Evolutionary conservation across 2,329 filamentous ascomycete genomes (phyloP), one percentile per base, ranked within the genome.

Genomic region (Pezicula neosporulosa): DNA sequence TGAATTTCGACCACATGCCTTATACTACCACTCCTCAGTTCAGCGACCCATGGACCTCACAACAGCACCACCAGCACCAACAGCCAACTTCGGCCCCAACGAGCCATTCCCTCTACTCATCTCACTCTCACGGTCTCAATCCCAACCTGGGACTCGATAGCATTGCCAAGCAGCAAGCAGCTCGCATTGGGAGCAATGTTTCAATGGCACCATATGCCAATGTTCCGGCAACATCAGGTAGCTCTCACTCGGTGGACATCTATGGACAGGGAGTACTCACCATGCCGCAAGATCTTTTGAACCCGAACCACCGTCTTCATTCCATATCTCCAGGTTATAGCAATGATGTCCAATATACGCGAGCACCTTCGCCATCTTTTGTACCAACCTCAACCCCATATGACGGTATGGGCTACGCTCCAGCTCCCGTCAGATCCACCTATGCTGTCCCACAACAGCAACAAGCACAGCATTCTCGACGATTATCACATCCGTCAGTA

Each of bases 401-500:
- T 69, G 88, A 92, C 58, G 77, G 85, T 51, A 76, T 94, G 66
- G 87, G 86, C 55, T 95, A 94, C 66, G 82, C 85, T 39, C 78
- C 84, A 12, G 81, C 83, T 15, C 78, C 86, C 4, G 74, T 83
- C 60, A 77, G 82, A 71, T 75, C 82, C 59, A 71, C 78, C 15
- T 84, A 81, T 57, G 70, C 77, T 53, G 70, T 86, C 69, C 60
- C 72, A 70, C 72, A 77, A 63, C 70, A 33, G 30, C 30, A 33
- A 33, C 30, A 33, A 33, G 30, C 60, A 47, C 77, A 82, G 57
- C 70, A 70, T 58, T 63, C 73, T 33, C 72, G 90, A 72, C 87
- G 90, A 70, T 85, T 90, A 65, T 93, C 91, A 61, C 89, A 94
- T 72, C 81, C 89, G 87, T 95, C 80, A 86, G 87, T 89, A 72